phyloP scores from a whole-genome alignment of 768 basidiomycete genomes.

The Russula sp. region DNA sequence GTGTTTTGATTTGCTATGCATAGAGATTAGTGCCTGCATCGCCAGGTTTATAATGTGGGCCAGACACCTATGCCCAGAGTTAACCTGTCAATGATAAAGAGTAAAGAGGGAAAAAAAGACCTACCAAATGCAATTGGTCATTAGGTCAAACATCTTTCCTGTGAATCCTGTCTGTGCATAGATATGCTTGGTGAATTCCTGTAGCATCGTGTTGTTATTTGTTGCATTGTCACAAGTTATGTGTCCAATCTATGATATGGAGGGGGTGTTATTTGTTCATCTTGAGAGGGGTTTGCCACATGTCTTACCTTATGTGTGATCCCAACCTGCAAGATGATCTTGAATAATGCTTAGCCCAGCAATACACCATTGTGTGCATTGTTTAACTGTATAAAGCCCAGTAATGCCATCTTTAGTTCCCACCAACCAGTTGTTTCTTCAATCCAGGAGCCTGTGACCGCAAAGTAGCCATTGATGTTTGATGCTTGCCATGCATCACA shows the following conservation, averaged over 20 bases:
- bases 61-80: neutral
- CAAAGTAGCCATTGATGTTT: neutral
- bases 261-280: no score
- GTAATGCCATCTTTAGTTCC: neutral
- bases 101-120: neutral
- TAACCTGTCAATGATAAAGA: neutral
- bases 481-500: slow-evolving; percentile 4
- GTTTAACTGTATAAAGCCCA: neutral
- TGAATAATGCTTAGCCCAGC: no score
- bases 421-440: neutral
- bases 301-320: no score
- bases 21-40: neutral
- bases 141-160: neutral
- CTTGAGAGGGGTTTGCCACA: no score
- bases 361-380: slow-evolving; percentile 8
- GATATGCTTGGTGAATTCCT: neutral
- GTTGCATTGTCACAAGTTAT: neutral
- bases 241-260: neutral
- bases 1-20: neutral
- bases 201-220: neutral
- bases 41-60: neutral
- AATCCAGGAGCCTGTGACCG: neutral
- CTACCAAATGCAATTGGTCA: neutral
- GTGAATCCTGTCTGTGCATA: neutral
- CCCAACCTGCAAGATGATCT: no score